These are phyloP conservation scores for Odonthalia washingtoniensis DNA, from an alignment of 31 red algal genomes.

Conservation along the genomic window DNA sequence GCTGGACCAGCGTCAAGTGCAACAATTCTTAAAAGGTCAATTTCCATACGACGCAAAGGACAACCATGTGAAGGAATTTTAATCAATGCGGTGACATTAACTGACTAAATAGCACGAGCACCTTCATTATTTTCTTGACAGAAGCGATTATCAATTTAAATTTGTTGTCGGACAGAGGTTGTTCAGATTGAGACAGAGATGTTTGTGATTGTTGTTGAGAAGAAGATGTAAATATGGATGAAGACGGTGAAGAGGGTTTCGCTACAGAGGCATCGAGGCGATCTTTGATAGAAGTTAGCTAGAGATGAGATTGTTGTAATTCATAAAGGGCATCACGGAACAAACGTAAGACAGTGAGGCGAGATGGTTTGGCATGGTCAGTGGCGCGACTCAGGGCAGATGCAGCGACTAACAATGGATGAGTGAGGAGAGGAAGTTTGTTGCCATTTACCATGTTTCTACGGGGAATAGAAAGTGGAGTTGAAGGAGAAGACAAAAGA, in stretches of 20 bases:
- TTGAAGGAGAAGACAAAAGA: too few relatives aligned
- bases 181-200: too few relatives aligned
- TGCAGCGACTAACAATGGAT: too few relatives aligned
- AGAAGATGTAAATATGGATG: too few relatives aligned
- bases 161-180: constrained; percentile 59
- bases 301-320: constrained; percentile 63
- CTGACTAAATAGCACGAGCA: constrained; percentile 58
- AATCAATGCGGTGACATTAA: constrained; percentile 51
- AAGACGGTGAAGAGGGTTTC: too few relatives aligned
- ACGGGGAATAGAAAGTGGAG: too few relatives aligned
- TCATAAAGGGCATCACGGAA: constrained; percentile 68
- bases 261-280: too few relatives aligned
- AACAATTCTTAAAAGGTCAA: constrained; percentile 56
- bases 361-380: constrained; percentile 48
- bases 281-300: constrained; percentile 43
- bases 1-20: too few relatives aligned
- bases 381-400: too few relatives aligned
- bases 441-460: too few relatives aligned
- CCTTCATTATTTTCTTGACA: constrained; percentile 52
- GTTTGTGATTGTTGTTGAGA: too few relatives aligned
- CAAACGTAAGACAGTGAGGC: constrained; percentile 68
- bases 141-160: constrained; percentile 59
- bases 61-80: constrained; percentile 53
- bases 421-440: too few relatives aligned
- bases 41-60: constrained; percentile 55